Base-by-base conservation (phyloP, 1,284 basidiomycete genomes). In the Earliella scabrosa region DNA sequence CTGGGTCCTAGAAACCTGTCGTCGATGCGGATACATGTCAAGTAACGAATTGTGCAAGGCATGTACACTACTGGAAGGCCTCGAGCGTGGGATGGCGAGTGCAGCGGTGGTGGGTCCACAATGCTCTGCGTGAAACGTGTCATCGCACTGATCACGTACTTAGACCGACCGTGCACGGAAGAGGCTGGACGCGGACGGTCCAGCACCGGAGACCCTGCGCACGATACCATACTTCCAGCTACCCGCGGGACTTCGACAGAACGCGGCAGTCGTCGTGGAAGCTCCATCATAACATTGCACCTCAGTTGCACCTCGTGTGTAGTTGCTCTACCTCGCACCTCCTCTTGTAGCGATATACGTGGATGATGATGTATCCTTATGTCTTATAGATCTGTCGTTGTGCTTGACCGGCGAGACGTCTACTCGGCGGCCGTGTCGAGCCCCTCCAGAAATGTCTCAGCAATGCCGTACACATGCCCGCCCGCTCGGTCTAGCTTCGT, bases 21-120 rank as follows among this genome's bases (percentile, higher is more conserved):
- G 86, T 67, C 80, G 93, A 41, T 98, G 95, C 64, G 94, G 94
- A 1, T 95, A 95, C 68, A 95, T 97, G 78, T 91, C 95, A 1
- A 95, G 92, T 54, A 97, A 97, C 65, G 87, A 90, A 21, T 73
- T 98, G 16, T 97, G 95, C 71, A 97, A 97, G 75, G 95, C 95
- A 0, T 98, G 95, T 63, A 92, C 89, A 0, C 75, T 97, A 18
- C 77, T 98, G 0, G 93, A 97, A 71, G 92, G 94, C 9, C 77
- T 98, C n/a, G 95, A 97, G 71, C 81, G 88, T 43, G 94, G 94
- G 4, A 81, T 92, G 72, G 88, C 82, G 0, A 76, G 72, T 54
- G 81, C 84, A 31, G 85, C 80, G 13, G 82, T 86, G 43, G 93
- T 93, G 68, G 68, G 90, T 80, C 35, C 32, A 50, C 29, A 40